Evolutionary conservation across 2,329 filamentous ascomycete species (phyloP), one percentile per base, ranked within the genome.

Genomic region (Sclerotinia spermophila): DNA sequence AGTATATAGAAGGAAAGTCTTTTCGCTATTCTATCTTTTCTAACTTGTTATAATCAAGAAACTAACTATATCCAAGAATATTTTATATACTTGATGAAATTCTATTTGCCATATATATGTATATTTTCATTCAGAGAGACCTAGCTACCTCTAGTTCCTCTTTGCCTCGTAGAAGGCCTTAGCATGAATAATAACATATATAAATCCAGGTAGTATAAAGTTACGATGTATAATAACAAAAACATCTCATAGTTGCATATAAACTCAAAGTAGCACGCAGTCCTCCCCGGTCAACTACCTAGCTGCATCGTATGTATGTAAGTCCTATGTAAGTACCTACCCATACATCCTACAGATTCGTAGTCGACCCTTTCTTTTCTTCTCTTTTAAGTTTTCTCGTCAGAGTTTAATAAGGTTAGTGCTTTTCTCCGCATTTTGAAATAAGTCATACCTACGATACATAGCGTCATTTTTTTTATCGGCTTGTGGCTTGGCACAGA

Each of bases 391-490:
- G n/a, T n/a, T n/a, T 13, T 24, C 45, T 40, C 5, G 58, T 30
- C 58, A 7, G 3, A 61, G 15, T 53, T 27, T 53, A 27, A 27
- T 44, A n/a, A n/a, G n/a, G n/a, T 21, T 61, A 61, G 58, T 61
- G 58, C 58, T 44, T 30, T 61, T 66, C 62, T 66, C 62, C 62
- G 62, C 62, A 66, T 66, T 66, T 53, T 55, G 62, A 40, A 65
- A 51, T 27, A 6, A 27, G 40, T 55, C 8, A 42, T 11, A 33
- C n/a, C 17, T 19, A 19, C 44, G 15, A 55, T 33, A 21, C 48
- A 38, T 35, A 65, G 62, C 44, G 62, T 24, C 62, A 53, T 24
- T 53, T 45, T 40, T 8, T 30, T 27, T 13, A 48, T 38, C 44
- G 44, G 35, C 15, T 51, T 5, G 3, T 21, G n/a, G 62, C 62